Evolutionary conservation across 2,329 filamentous ascomycete species (phyloP), one percentile per base, ranked within the genome.

Genomic region (Ilyonectria mors-panacis): DNA sequence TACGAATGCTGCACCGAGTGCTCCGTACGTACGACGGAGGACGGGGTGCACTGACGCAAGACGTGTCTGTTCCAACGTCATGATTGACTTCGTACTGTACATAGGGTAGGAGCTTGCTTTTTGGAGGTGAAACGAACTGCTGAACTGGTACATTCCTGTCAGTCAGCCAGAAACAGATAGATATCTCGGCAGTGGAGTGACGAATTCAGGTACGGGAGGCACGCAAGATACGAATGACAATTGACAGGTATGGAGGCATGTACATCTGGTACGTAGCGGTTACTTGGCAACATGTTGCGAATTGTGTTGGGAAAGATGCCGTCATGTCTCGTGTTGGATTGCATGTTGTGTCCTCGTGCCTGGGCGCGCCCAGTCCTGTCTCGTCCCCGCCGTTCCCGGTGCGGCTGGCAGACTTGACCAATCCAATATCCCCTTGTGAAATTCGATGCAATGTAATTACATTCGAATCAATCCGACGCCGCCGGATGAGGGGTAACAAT

Each of bases 121-220:
- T 60, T 35, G 5, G 35, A n/a, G 8, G n/a, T 23, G 13, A 28
- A 35, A 44, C 54, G 47, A 42, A 56, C 44, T 33, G 53, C 53
- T 39, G 17, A 44, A n/a, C 17, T 45, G 10, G 21, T n/a, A 28
- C 55, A 65, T 59, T 65, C 62, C 56, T 65, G 50, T 39, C 50
- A 28, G 50, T 15, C n/a, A 21, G 26, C 64, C 70, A 67, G 56
- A 56, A 66, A 53, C 65, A 66, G 71, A 65, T 66, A 70, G 70
- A 70, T 53, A 47, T 57, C 47, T 48, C 54, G 54, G 59, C 51
- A 37, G 35, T 35, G 55, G 45, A 47, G 35, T 28, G 26, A 37
- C 53, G 47, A 65, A 42, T 58, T 39, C 39, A 61, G 19, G 15
- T 45, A 19, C 35, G 48, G 44, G 50, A 69, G 28, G 61, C 44